Base-by-base conservation (phyloP, 305 asterid species). In the Fraxinus sp. region DNA sequence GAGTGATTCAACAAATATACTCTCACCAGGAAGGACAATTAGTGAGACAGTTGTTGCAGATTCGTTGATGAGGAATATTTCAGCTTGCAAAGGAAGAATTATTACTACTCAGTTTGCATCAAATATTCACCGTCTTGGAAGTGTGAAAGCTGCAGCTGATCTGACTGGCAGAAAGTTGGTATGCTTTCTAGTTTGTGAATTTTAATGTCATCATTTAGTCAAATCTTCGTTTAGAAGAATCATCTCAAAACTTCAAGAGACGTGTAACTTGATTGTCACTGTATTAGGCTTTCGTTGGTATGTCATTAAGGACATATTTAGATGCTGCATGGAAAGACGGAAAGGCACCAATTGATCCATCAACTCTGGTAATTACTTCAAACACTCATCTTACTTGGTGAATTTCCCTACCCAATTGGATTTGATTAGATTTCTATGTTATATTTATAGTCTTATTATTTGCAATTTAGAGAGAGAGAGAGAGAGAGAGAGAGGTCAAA, bases 311-410 rank as follows among this genome's bases (percentile, higher is more conserved):
- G 92, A 95, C 98, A 64, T 96, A 96, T 89, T 97, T 96, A 30
- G 99, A 96, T 10, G 99, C 99, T 90, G 98, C 99, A 20, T 96
- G 98, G 98, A 96, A 86, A 92, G 99, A 93, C 87, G 99, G 99
- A 85, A 95, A 92, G 86, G 98, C 99, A 57, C 98, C 98, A 26
- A 93, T 96, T 76, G 99, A 96, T 91, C 99, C 99, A 85, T 96
- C 98, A 80, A 92, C 98, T 79, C 92, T 96, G 98, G 99, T 96
- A 92, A 91, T 84, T 68, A 32, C 78, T 78, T 66, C 57, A 39
- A 16, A 73, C 37, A 75, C 83, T 57, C 37, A 13, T 64, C 35
- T 79, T 82, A 43, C 75, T 81, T 81, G 35, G n/a, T 35, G 52
- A 66, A 36, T 37, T 68, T 35, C 66, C 32, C 41, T 62, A 32